Base-by-base conservation (phyloP, 495 filamentous ascomycete species). In the Aspergillus egyptiacus region DNA sequence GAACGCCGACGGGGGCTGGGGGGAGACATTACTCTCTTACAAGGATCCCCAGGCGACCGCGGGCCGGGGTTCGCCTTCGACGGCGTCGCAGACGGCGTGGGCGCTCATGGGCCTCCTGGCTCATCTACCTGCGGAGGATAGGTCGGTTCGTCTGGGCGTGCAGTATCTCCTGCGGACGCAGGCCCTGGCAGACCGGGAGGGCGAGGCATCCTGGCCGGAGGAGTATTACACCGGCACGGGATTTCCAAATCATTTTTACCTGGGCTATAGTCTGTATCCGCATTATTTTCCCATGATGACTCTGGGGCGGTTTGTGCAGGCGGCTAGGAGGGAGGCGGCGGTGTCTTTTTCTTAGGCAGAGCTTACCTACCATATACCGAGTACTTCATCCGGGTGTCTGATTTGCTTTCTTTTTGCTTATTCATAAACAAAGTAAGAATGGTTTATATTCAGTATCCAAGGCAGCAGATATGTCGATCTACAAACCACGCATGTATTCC, bases 221-320 rank as follows among this genome's bases (percentile, higher is more conserved):
- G 11, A 23, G 1, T 18, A 39, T 6, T 68, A 65, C 36, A 66
- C 66, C 15, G 67, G 57, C 0, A 66, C 62, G 11, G 70, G 67
- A 0, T 72, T 73, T 41, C 69, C 70, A 0, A 58, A 54, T 17
- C 50, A 58, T 34, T 61, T 68, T 23, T 71, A 68, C 31, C 8
- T 70, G 25, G 60, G 60, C 1, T 73, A 71, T 45, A 33, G 28
- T 4, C 61, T 51, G 15, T 71, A 73, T 43, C 51, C 40, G 1
- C 67, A 70, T 44, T 65, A 64, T 34, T 73, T 73, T 38, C 64
- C 68, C 7, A 60, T 70, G 46, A 69, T 67, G 60, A 67, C 70
- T 2, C 50, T 73, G 23, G 62, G 63, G 2, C 40, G 64, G 22
- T 73, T 64, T 47, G 0, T 59, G 3, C 15, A 18, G 35, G 2